Base-by-base conservation (phyloP, 2,329 filamentous ascomycete species). In the Phialemonium atrogriseum region DNA sequence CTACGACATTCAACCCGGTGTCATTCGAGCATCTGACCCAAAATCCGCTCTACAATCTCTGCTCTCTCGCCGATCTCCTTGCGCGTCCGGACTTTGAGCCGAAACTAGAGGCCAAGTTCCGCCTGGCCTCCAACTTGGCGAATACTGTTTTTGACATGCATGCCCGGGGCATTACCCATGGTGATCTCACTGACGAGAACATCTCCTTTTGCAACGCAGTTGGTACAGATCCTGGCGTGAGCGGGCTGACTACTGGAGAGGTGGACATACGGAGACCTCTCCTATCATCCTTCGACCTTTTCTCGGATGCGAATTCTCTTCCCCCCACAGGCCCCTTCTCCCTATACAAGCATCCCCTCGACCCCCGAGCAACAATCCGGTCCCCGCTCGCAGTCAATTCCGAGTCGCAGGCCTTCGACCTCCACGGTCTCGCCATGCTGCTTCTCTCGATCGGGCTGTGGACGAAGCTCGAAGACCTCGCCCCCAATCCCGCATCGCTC, bases 361-460 rank as follows among this genome's bases (percentile, higher is more conserved):
- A 79, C 44, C 72, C 73, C 5, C 59, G 66, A 10, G 66, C 61
- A 4, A 66, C 65, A 1, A 49, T 60, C 4, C 54, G 64, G 14
- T 70, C 70, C 0, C 64, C 67, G 0, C 49, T 73, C 8, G 47
- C 55, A 4, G 60, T 59, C 24, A 66, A 64, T 5, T 60, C 68
- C 2, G 72, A 77, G 33, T 69, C 68, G 24, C 71, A 74, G 23
- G 66, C 73, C 1, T 58, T 76, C 19, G 84, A 88, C 38, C 59
- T 88, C 3, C 86, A 86, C 50, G 78, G 80, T 6, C 62, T 89
- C 2, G 80, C 80, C 12, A 72, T 86, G 58, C 59, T 86, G 4
- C 64, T 89, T 1, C 62, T 87, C 3, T 84, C 84, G 6, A 75
- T 88, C 32, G 84, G 84, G 6, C 56, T 88, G 7, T 89, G 84